A percentile compares a stretch with the other conserved stretches of the same genome.
Evolutionary conservation across 202 grass and related monocot genomes (phyloP).

Genomic region (Setaria viridis): DNA sequence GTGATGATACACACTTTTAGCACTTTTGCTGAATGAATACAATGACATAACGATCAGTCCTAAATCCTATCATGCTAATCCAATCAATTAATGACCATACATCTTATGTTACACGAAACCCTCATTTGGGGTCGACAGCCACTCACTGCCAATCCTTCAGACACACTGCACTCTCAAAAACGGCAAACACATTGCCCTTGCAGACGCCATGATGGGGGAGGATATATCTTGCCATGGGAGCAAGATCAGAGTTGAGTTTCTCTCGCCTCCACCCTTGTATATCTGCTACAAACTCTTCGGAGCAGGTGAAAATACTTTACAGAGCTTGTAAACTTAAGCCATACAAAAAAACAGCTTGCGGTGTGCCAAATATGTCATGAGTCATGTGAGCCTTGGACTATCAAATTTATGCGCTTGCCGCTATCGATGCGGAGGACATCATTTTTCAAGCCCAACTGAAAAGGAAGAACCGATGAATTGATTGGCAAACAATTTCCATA

Average conservation of each 20-base stretch:
- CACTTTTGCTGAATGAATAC: slow-evolving; percentile 49
- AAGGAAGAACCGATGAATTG: slow-evolving; percentile 62
- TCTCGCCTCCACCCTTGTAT: slow-evolving; percentile 44
- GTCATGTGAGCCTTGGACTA: slow-evolving; percentile 87
- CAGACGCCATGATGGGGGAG: slow-evolving; percentile 18
- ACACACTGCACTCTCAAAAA: slow-evolving; percentile 29
- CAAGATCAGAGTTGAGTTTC: slow-evolving; percentile 36
- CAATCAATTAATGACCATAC: slow-evolving; percentile 58
- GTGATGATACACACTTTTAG: slow-evolving; percentile 14
- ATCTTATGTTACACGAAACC: slow-evolving; percentile 67
- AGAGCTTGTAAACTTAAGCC: slow-evolving; percentile 52
- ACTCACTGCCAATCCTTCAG: slow-evolving; percentile 11
- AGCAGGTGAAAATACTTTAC: slow-evolving; percentile 58
- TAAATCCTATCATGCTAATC: slow-evolving; percentile 58
- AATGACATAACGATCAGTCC: slow-evolving; percentile 34
- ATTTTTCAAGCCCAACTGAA: slow-evolving; percentile 87
- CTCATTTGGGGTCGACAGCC: slow-evolving; percentile 42
- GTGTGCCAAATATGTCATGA: slow-evolving; percentile 70
- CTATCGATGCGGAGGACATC: slow-evolving; percentile 73
- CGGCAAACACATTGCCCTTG: slow-evolving; percentile 36
- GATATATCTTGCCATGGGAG: slow-evolving; percentile 32
- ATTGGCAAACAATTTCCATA: slow-evolving; percentile 48
- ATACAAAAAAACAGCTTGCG: slow-evolving; percentile 53
- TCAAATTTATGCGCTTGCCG: slow-evolving; percentile 83
- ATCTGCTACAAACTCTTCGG: slow-evolving; percentile 47